phyloP scores from a whole-genome alignment of 345 rosid species.

The Adansonia digitata region DNA sequence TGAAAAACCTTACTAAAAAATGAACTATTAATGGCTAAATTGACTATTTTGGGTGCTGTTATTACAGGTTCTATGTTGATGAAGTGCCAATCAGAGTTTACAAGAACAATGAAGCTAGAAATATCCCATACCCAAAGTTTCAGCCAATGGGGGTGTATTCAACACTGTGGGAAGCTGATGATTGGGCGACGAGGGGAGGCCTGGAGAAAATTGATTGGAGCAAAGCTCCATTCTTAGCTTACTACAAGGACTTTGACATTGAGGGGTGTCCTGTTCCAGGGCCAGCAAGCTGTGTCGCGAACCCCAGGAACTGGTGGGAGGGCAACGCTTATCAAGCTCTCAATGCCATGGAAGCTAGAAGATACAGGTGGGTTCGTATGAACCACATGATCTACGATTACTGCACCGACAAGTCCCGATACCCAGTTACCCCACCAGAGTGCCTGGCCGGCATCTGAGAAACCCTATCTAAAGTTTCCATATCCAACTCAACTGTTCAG shows the following conservation, averaged over 20 bases:
- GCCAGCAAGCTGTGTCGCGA: conserved; percentile 55
- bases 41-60: not conserved
- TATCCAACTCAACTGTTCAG: not conserved
- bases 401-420: conserved; percentile 72
- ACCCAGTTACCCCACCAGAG: conserved; percentile 74
- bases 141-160: conserved; percentile 92
- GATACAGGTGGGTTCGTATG: conserved; percentile 83
- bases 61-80: conserved; percentile 65
- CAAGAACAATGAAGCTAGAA: conserved; percentile 72
- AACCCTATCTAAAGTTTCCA: not conserved
- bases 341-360: conserved; percentile 61
- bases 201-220: conserved; percentile 86
- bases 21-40: too few relatives aligned
- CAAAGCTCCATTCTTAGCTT: conserved; percentile 80
- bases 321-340: conserved; percentile 55
- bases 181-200: conserved; percentile 99
- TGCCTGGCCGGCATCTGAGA: conserved; percentile 67
- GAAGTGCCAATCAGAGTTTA: conserved; percentile 80
- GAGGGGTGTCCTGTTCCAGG: conserved; percentile 90
- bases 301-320: conserved; percentile 80
- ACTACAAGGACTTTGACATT: conserved; percentile 82
- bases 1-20: too few relatives aligned
- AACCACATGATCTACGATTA: conserved; percentile 95
- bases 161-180: conserved; percentile 95
- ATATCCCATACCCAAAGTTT: conserved; percentile 55